Evolutionary conservation across 768 basidiomycete genomes (phyloP).

Genomic region (Rhizopogon rudus): DNA sequence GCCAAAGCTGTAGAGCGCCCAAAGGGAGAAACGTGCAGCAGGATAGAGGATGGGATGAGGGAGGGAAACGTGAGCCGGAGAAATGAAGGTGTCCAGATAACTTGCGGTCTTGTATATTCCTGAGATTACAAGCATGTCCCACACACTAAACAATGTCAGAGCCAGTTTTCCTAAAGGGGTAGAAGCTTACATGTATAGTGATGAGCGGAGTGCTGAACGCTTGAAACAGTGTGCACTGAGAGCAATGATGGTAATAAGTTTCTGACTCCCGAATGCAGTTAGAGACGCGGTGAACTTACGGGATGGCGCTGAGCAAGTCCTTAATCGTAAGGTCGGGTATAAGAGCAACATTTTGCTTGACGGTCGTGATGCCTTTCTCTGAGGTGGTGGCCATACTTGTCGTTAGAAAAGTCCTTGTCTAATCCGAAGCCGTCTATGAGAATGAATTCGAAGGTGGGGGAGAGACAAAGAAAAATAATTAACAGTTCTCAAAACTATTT

Average conservation of each 20-base stretch:
- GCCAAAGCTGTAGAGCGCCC: constrained; percentile 79
- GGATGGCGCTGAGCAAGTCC: constrained; percentile 79
- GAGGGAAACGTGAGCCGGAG: constrained; percentile 48
- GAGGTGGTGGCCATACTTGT: constrained; percentile 17
- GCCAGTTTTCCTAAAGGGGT: not conserved
- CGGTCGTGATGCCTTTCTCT: constrained; percentile 19
- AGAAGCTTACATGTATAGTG: constrained; percentile 63
- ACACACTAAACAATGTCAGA: constrained; percentile 41
- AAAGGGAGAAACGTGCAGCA: constrained; percentile 58
- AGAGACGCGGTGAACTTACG: constrained; percentile 42
- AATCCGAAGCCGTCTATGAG: constrained; percentile 1
- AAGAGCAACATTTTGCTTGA: constrained; percentile 54
- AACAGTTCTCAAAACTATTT: constrained; percentile 8
- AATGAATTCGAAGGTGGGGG: not conserved
- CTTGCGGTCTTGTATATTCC: constrained; percentile 62
- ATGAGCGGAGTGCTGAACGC: constrained; percentile 80
- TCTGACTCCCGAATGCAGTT: constrained; percentile 1
- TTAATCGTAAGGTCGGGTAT: constrained; percentile 88
- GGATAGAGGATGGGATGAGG: constrained; percentile 60
- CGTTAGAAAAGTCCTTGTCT: constrained; percentile 1
- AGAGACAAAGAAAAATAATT: not conserved
- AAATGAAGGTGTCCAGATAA: constrained; percentile 59
- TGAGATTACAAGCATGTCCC: constrained; percentile 71
- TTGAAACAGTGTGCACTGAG: constrained; percentile 80
- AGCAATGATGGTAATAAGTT: not conserved